Evolutionary conservation across 495 filamentous ascomycete genomes (phyloP).

Genomic region (Penicillium coffeae): DNA sequence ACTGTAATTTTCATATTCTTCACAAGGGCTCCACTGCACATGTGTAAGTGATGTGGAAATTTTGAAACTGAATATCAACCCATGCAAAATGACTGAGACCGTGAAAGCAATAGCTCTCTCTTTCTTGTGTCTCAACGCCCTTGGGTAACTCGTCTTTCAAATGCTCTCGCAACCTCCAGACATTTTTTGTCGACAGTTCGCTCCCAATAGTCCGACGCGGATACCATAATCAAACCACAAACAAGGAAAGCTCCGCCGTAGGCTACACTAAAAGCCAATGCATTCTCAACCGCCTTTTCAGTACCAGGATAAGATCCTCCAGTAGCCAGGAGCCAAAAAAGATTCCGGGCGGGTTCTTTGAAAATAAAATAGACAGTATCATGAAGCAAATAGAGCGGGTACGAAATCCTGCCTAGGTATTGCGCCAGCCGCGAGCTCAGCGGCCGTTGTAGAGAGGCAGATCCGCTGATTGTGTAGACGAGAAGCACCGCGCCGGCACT

Average conservation of each 20-base stretch:
- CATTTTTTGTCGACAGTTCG: not conserved
- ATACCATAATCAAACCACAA: not conserved
- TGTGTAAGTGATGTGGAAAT: no score
- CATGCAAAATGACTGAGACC: no score
- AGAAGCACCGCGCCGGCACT: no score
- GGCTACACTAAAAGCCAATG: not conserved
- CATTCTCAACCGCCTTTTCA: not conserved
- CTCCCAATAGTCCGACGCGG: not conserved
- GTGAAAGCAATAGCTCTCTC: no score
- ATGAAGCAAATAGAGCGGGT: conserved; percentile 23
- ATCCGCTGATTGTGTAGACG: no score
- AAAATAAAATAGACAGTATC: conserved; percentile 14
- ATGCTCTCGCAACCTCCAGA: not conserved
- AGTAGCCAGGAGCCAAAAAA: conserved; percentile 13
- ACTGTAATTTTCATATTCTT: no score
- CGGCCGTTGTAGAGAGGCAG: conserved; percentile 8
- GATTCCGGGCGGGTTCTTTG: conserved; percentile 10
- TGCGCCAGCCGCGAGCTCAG: conserved; percentile 19
- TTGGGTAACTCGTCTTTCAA: not conserved
- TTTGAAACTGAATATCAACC: no score
- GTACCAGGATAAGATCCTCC: conserved; percentile 3
- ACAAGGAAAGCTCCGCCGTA: not conserved
- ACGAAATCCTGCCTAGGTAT: conserved; percentile 27
- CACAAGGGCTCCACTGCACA: no score
- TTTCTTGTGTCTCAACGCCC: no score